A percentile compares a stretch with the other conserved stretches of the same genome.
Evolutionary conservation across 345 rosid species (phyloP).

Genomic region (Eucalyptus fibrosa): DNA sequence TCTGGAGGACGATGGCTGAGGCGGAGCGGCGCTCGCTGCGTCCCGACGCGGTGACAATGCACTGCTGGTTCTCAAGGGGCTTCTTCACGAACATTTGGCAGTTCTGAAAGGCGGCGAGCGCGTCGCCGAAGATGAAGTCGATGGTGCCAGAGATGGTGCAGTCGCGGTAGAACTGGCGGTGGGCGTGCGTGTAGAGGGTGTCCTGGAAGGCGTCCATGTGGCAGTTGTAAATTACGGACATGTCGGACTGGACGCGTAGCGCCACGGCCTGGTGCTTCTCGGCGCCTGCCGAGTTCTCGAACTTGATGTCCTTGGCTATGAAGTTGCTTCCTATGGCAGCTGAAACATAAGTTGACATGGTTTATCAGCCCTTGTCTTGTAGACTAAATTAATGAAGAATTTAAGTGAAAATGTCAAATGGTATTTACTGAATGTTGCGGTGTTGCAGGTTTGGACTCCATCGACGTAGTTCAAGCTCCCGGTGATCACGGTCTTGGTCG

Average conservation of each 20-base stretch:
- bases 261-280: slow-evolving; percentile 65
- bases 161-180: slow-evolving; percentile 65
- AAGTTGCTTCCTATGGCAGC: slow-evolving; percentile 33
- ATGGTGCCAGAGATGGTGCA: slow-evolving; percentile 66
- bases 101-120: slow-evolving; percentile 45
- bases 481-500: slow-evolving; percentile 48
- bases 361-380: neutral
- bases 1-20: slow-evolving; percentile 48
- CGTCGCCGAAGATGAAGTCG: slow-evolving; percentile 62
- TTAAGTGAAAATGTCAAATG: neutral
- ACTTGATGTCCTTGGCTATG: slow-evolving; percentile 58
- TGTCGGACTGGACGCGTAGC: slow-evolving; percentile 37
- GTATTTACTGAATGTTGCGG: slow-evolving; percentile 41
- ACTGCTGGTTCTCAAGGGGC: slow-evolving; percentile 26
- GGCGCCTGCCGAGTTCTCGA: slow-evolving; percentile 63
- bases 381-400: neutral
- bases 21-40: slow-evolving; percentile 21
- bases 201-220: slow-evolving; percentile 54
- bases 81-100: slow-evolving; percentile 42
- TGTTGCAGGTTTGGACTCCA: slow-evolving; percentile 34
- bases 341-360: neutral
- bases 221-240: slow-evolving; percentile 40
- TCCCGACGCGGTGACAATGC: slow-evolving; percentile 65
- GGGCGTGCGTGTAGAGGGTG: slow-evolving; percentile 56
- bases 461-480: slow-evolving; percentile 28